Evolutionary conservation across 495 filamentous ascomycete genomes (phyloP).

Genomic region (Trichocladium uniseriatum): DNA sequence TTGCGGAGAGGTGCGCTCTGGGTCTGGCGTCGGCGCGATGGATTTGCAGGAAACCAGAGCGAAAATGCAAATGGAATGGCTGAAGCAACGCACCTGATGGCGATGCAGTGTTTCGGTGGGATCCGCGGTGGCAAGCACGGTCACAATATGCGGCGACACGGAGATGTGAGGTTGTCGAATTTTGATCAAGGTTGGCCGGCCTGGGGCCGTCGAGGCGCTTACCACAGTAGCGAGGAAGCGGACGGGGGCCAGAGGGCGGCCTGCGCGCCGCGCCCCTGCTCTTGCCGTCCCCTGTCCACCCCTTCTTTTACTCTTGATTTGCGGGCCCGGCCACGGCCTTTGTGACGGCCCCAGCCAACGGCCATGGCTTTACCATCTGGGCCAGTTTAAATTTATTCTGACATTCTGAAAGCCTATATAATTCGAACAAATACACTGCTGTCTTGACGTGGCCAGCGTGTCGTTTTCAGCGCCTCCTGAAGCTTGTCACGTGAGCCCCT

Average conservation of each 20-base stretch:
- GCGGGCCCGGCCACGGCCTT: not conserved
- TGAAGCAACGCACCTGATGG: conserved; percentile 1
- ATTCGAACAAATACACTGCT: not conserved
- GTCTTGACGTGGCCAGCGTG: not conserved
- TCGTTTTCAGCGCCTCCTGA: not conserved
- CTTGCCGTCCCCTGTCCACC: not conserved
- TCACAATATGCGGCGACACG: conserved; percentile 7
- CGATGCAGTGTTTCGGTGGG: conserved; percentile 5
- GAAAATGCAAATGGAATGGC: not conserved
- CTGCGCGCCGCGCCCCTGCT: conserved; percentile 12
- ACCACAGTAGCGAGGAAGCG: too few relatives aligned
- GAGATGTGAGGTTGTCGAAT: conserved; percentile 14
- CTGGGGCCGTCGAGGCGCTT: conserved; percentile 10
- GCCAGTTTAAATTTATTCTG: too few relatives aligned
- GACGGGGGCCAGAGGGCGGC: not conserved
- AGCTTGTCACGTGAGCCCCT: not conserved
- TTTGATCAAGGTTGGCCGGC: conserved; percentile 10
- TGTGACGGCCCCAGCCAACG: not conserved
- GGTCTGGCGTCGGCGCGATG: not conserved
- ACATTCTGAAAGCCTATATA: not conserved
- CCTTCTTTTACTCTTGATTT: conserved; percentile 4
- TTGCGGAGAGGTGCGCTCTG: conserved; percentile 5
- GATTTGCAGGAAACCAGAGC: not conserved
- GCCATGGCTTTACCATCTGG: not conserved
- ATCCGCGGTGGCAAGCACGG: conserved; percentile 12